Percentiles rank a stretch among this genome's conserved stretches.
These are phyloP conservation scores for Stentor roeselii DNA, from an alignment of 73 alveolate species.

Conservation along the genomic window DNA sequence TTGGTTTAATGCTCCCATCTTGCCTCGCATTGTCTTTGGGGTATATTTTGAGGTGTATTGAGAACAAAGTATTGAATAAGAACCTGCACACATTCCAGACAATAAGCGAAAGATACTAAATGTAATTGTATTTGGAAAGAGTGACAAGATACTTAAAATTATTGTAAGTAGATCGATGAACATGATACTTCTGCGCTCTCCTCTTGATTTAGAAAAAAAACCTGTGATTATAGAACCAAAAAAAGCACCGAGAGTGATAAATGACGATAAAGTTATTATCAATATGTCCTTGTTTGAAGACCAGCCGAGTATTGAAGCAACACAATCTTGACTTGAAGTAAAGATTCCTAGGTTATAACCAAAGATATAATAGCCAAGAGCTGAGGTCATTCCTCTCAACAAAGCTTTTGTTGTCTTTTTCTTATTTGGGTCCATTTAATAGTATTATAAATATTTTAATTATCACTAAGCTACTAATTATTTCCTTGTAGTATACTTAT, in stretches of 20 bases:
- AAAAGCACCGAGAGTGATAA: neutral
- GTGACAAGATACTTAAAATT: neutral
- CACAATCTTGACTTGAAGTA: slow-evolving; percentile 4
- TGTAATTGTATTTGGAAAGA: neutral
- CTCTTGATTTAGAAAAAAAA: neutral
- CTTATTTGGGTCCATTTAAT: no score
- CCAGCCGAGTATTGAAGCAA: slow-evolving; percentile 16
- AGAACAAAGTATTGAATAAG: neutral
- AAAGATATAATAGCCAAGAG: neutral
- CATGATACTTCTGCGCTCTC: neutral
- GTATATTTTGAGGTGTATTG: neutral
- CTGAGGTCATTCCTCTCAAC: neutral
- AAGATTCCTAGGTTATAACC: neutral
- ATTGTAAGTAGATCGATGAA: neutral
- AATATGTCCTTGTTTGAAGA: neutral
- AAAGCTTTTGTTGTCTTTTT: no score
- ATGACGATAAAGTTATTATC: neutral
- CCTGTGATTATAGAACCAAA: slow-evolving; percentile 13
- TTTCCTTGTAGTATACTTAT: no score
- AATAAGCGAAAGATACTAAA: neutral
- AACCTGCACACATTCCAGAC: neutral
- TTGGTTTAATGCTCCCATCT: neutral
- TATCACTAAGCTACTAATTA: no score
- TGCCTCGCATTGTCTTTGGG: neutral
- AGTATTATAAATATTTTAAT: no score